Conservation (phyloP, 192 early-diverging fungal species). For the Oehlia diaphana region DNA sequence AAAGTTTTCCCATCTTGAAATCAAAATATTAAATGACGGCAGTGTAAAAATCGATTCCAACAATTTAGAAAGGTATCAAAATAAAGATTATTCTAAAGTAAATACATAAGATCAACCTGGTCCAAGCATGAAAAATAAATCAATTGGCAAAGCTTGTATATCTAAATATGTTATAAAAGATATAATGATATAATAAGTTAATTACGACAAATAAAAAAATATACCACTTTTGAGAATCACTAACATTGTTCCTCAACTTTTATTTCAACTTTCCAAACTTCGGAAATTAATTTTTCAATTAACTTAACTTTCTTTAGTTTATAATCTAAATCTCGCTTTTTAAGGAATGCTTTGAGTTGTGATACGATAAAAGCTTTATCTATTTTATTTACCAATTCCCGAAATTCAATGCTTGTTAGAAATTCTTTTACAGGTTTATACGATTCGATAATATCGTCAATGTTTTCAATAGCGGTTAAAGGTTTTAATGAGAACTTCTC, state of each 20-base stretch:
- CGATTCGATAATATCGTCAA: not conserved
- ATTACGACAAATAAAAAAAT: not conserved
- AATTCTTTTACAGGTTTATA: not conserved
- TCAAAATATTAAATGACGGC: not conserved
- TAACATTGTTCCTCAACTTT: not conserved
- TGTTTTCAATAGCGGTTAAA: not conserved
- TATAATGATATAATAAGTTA: not conserved
- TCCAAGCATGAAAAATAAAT: slow-evolving; percentile 4
- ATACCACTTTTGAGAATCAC: not conserved
- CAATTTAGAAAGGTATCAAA: not conserved
- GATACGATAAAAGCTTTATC: not conserved
- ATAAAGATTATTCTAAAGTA: not conserved
- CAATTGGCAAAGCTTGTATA: not conserved
- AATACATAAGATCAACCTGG: not conserved
- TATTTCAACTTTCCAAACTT: not conserved
- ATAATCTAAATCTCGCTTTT: not conserved
- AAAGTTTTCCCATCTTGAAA: slow-evolving; percentile 17
- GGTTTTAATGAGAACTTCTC: not conserved
- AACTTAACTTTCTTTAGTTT: not conserved
- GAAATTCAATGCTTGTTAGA: not conserved
- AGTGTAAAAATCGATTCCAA: not conserved
- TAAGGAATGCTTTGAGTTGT: not conserved
- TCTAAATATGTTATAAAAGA: not conserved
- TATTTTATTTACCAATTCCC: not conserved
- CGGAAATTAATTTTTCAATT: not conserved